A percentile compares a stretch with the other conserved stretches of the same genome.
These are phyloP conservation scores for Verticillium nonalfalfae DNA, from an alignment of 2,329 filamentous ascomycete species.

Conservation along the genomic window DNA sequence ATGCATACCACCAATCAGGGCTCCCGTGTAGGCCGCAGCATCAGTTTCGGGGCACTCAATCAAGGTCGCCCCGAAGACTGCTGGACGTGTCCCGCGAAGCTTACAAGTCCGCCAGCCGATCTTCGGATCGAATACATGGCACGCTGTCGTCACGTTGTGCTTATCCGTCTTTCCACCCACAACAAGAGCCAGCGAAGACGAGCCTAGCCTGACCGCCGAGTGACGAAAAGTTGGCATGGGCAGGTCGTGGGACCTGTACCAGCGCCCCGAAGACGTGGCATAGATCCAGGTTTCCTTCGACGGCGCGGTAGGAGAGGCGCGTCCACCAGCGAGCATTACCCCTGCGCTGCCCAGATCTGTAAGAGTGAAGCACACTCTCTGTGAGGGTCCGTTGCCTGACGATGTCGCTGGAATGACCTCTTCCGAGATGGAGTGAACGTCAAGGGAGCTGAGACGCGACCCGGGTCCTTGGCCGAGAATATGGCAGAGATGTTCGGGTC, in stretches of 20 bases:
- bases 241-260: slow-evolving; percentile 61
- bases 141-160: slow-evolving; percentile 40
- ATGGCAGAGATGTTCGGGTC: slow-evolving; percentile 37
- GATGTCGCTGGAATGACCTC: slow-evolving; percentile 8
- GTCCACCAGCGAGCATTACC: slow-evolving; percentile 67
- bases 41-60: slow-evolving; percentile 16
- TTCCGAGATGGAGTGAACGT: slow-evolving; percentile 33
- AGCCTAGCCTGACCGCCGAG: slow-evolving; percentile 46
- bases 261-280: slow-evolving; percentile 45
- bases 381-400: slow-evolving; percentile 26
- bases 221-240: slow-evolving; percentile 72
- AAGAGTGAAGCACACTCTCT: slow-evolving; percentile 69
- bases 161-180: slow-evolving; percentile 54
- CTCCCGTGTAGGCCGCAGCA: slow-evolving; percentile 40
- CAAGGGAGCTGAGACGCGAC: slow-evolving; percentile 40
- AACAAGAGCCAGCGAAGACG: slow-evolving; percentile 47
- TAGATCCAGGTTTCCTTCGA: slow-evolving; percentile 68
- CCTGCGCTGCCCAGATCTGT: slow-evolving; percentile 55
- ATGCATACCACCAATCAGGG: slow-evolving; percentile 68
- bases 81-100: slow-evolving; percentile 25
- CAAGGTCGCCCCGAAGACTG: slow-evolving; percentile 38
- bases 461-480: slow-evolving; percentile 37
- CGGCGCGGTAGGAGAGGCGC: slow-evolving; percentile 66
- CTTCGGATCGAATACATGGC: slow-evolving; percentile 43
- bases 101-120: slow-evolving; percentile 41